Base-by-base conservation (phyloP, 495 filamentous ascomycete genomes). In the Pyrenula aspistea region DNA sequence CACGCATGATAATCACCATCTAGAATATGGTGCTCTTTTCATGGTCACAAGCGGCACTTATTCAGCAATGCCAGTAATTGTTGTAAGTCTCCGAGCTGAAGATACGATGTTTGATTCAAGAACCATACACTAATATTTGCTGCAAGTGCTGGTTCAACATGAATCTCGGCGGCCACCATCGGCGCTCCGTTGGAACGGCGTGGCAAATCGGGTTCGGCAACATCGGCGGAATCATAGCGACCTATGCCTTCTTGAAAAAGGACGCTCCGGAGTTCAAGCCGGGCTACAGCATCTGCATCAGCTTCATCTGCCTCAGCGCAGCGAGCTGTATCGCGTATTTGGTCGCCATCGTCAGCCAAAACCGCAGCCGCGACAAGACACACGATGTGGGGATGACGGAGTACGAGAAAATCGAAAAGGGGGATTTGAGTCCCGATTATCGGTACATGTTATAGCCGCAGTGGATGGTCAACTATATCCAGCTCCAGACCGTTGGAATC, bases 121-220 rank as follows among this genome's bases (percentile, higher is more conserved):
- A n/a, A n/a, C 88, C 10, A 87, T 92, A 82, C 90, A 89, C 0
- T 42, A 81, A 94, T n/a, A n/a, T n/a, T n/a, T n/a, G n/a, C n/a
- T n/a, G n/a, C n/a, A n/a, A n/a, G 0, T 96, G 90, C 66, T 98
- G 91, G 90, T 96, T 90, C 70, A 86, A 85, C 59, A 95, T 95
- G 82, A 96, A 95, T 60, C 71, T 95, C 15, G 87, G 87, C 1
- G 90, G 91, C 1, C 92, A 98, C 66, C 87, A 90, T 56, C 79
- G 90, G 1, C 79, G 91, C 15, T 76, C 85, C 48, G 83, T 98
- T 2, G 93, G 91, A 8, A 82, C 83, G 2, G 93, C 88, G 4
- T 96, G 86, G 86, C 91, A 95, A 66, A 73, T 96, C 49, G 90
- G 87, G 0, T 94, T 94, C 60, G 92, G 92, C n/a, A 96, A 96